phyloP scores from a whole-genome alignment of 345 rosid genomes.

The Punica granatum region DNA sequence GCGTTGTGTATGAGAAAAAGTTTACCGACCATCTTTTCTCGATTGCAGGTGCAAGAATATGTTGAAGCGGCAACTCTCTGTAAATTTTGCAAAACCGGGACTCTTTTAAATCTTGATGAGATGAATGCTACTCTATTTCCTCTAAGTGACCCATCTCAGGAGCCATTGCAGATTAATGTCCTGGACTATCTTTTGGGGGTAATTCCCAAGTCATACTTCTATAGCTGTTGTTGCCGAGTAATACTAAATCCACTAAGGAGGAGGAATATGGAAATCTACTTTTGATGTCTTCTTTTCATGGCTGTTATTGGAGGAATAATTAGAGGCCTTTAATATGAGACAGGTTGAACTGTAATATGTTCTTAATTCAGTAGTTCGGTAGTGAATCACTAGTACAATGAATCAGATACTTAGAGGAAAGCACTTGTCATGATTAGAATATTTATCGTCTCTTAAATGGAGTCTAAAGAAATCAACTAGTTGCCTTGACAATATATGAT shows the following conservation, averaged over 20 bases:
- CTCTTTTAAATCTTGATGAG: slow-evolving; percentile 61
- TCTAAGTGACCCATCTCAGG: slow-evolving; percentile 55
- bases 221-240: not conserved
- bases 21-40: not conserved
- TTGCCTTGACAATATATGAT: not conserved
- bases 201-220: slow-evolving; percentile 7
- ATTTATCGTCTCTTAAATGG: not conserved
- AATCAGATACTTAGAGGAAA: not conserved
- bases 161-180: slow-evolving; percentile 75
- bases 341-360: not conserved
- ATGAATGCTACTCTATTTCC: slow-evolving; percentile 58
- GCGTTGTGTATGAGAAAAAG: not conserved
- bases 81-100: slow-evolving; percentile 66
- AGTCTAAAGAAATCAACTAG: not conserved
- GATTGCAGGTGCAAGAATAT: slow-evolving; percentile 80
- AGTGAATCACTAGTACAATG: not conserved
- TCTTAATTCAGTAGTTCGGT: not conserved
- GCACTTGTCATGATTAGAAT: not conserved
- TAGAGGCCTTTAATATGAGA: not conserved
- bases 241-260: not conserved
- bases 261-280: not conserved
- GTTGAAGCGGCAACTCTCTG: slow-evolving; percentile 94
- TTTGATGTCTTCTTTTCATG: not conserved
- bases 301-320: not conserved
- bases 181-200: slow-evolving; percentile 97